These are phyloP conservation scores for Alternaria consortialis DNA, from an alignment of 2,329 filamentous ascomycete genomes.

Conservation along the genomic window DNA sequence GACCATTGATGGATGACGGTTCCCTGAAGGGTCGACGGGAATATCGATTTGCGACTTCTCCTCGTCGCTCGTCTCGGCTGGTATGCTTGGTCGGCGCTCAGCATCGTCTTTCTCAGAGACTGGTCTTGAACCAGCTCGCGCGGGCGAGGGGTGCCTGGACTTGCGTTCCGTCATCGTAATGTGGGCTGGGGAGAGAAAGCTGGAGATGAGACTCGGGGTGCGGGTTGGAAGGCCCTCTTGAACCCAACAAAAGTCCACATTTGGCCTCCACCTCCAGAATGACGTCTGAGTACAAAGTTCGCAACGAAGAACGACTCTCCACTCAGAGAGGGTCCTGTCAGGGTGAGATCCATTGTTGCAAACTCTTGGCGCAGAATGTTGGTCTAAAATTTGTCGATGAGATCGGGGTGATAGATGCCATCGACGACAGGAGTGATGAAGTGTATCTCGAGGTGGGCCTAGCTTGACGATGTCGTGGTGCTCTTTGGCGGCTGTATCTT, in stretches of 20 bases:
- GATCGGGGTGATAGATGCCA: slow-evolving; percentile 15
- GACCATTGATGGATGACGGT: slow-evolving; percentile 18
- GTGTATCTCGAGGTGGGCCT: slow-evolving; percentile 15
- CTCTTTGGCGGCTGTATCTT: slow-evolving; percentile 9
- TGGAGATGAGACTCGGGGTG: slow-evolving; percentile 15
- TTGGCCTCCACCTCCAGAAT: slow-evolving; percentile 7
- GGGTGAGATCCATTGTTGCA: slow-evolving; percentile 2
- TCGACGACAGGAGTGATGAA: slow-evolving; percentile 10
- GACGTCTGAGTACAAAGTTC: slow-evolving; percentile 11
- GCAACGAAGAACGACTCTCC: slow-evolving; percentile 6
- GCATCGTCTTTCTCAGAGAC: slow-evolving; percentile 11
- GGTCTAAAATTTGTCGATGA: slow-evolving; percentile 10
- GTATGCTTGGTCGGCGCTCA: slow-evolving; percentile 7
- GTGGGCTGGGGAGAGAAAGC: slow-evolving; percentile 6
- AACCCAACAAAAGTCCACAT: slow-evolving; percentile 13
- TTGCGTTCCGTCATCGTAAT: slow-evolving; percentile 16
- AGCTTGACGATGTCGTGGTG: slow-evolving; percentile 5
- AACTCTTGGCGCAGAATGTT: slow-evolving; percentile 4
- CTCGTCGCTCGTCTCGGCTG: slow-evolving; percentile 19
- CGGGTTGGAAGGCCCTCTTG: slow-evolving; percentile 17
- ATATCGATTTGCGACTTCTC: slow-evolving; percentile 19
- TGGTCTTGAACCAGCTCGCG: slow-evolving; percentile 8
- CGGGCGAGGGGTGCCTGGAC: slow-evolving; percentile 17
- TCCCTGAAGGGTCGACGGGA: slow-evolving; percentile 17
- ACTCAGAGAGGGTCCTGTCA: slow-evolving; percentile 8